Evolutionary conservation across 2,329 filamentous ascomycete species (phyloP), one percentile per base, ranked within the genome.

Genomic region (Aspergillus luchuensis): DNA sequence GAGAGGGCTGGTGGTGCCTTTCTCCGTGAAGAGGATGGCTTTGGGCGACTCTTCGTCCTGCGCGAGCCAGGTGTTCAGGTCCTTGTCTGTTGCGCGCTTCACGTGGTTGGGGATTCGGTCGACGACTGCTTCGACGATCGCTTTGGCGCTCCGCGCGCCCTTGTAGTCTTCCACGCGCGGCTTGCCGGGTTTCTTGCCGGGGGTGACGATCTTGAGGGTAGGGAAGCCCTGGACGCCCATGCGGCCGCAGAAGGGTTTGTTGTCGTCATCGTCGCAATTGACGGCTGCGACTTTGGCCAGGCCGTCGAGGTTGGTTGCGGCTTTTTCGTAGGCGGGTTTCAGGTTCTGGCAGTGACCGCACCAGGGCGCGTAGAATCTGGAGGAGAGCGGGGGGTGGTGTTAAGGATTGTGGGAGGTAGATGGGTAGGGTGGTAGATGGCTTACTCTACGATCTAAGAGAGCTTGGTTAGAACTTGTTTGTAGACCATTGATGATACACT

Each of bases 321-420:
- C 93, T 78, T 97, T 97, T 78, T 98, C 94, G 79, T 95, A 99
- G 48, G 91, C 91, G 3, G 93, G 94, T 80, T 97, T 93, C 71
- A 99, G 89, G 79, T 90, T 97, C 79, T 97, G 86, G 81, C 95
- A 99, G 80, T 98, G 95, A 45, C 94, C 95, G 72, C 95, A 98
- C 94, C 94, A 98, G 23, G 94, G 94, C 8, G 94, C 94, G 73
- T 97, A 98, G 84, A 98, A 98, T 79, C 93, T 91, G 74, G 28
- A 33, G 74, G 21, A 13, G 19, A 25, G n/a, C 33, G 25, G 41
- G 47, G 13, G 45, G 33, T 19, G 19, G 19, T 21, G n/a, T 43
- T 61, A 57, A 62, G 60, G 38, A 63, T 36, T 13, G 68, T 57
- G 56, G 61, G 39, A 45, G 60, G 21, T 60, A 65, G 52, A 45